Percentiles rank a stretch among this genome's conserved stretches.
Evolutionary conservation across 306 rosid genomes (phyloP).

Genomic region (Prunus kanzakura): DNA sequence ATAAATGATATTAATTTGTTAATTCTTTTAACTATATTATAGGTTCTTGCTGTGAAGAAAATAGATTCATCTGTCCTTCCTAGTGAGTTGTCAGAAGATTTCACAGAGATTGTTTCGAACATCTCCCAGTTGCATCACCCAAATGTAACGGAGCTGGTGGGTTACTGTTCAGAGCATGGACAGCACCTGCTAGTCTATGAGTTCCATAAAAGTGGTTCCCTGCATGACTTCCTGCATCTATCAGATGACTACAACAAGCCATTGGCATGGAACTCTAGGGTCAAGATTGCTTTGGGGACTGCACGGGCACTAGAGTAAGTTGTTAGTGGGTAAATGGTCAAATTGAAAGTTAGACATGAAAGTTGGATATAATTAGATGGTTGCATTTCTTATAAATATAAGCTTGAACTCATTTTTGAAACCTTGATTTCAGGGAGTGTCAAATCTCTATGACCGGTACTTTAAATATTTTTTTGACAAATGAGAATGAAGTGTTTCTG

Average conservation of each 20-base stretch:
- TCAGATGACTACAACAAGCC: slow-evolving; percentile 85
- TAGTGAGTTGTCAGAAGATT: slow-evolving; percentile 49
- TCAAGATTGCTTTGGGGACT: slow-evolving; percentile 93
- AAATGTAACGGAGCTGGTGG: slow-evolving; percentile 85
- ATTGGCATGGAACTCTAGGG: slow-evolving; percentile 92
- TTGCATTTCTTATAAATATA: neutral
- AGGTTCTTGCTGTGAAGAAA: slow-evolving; percentile 97
- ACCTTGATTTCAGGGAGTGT: neutral
- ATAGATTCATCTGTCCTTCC: slow-evolving; percentile 75
- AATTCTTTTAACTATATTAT: slow-evolving; percentile 24
- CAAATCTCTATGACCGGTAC: neutral
- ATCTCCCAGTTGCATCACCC: slow-evolving; percentile 81
- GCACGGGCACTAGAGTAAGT: slow-evolving; percentile 98
- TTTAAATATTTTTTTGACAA: neutral
- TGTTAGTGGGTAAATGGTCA: neutral
- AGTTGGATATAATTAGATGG: neutral
- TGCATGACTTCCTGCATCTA: slow-evolving; percentile 86
- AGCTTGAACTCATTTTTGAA: neutral
- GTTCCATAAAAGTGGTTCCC: slow-evolving; percentile 82
- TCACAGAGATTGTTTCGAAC: slow-evolving; percentile 66
- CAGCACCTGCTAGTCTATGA: slow-evolving; percentile 84
- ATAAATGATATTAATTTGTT: neutral
- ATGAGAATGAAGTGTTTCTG: neutral
- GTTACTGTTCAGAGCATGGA: slow-evolving; percentile 97
- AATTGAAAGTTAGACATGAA: neutral